Evolutionary conservation across 495 filamentous ascomycete species (phyloP).

Genomic region (Penicillium fimorum): DNA sequence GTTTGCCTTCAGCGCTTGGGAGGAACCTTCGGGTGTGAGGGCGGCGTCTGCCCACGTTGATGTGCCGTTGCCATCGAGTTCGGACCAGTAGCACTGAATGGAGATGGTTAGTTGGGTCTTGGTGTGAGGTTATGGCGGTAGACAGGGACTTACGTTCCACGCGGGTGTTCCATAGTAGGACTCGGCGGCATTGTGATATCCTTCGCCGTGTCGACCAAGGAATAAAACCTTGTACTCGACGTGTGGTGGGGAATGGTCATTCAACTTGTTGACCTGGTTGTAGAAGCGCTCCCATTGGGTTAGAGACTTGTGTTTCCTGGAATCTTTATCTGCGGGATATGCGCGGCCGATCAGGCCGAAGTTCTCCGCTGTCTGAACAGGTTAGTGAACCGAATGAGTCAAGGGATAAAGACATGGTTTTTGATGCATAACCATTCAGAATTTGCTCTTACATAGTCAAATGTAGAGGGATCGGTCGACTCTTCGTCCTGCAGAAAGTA

Average conservation of each 20-base stretch:
- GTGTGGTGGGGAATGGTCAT: slow-evolving; percentile 42
- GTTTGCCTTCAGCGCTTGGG: slow-evolving; percentile 62
- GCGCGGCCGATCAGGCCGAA: slow-evolving; percentile 64
- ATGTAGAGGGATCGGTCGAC: slow-evolving; percentile 58
- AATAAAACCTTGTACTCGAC: slow-evolving; percentile 68
- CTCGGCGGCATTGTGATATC: slow-evolving; percentile 66
- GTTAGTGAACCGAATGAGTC: background rate
- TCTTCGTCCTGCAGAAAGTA: slow-evolving; percentile 71
- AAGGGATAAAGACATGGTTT: background rate
- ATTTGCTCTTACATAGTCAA: slow-evolving; percentile 57
- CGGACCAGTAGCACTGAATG: slow-evolving; percentile 68
- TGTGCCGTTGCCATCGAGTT: slow-evolving; percentile 64
- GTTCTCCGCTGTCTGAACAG: slow-evolving; percentile 50
- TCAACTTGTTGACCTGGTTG: slow-evolving; percentile 53
- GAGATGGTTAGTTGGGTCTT: background rate
- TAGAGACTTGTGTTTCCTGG: slow-evolving; percentile 34
- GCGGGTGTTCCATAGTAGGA: slow-evolving; percentile 62
- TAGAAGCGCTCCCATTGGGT: slow-evolving; percentile 70
- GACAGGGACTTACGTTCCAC: slow-evolving; percentile 57
- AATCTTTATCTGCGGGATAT: slow-evolving; percentile 49
- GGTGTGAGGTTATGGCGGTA: background rate
- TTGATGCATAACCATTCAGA: background rate
- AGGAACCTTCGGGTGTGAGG: slow-evolving; percentile 58
- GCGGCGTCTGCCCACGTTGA: slow-evolving; percentile 68
- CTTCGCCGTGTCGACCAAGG: slow-evolving; percentile 69